Percentiles rank a stretch among this genome's conserved stretches.
Evolutionary conservation across 345 rosid genomes (phyloP).

Genomic region (Eucalyptus rudis): DNA sequence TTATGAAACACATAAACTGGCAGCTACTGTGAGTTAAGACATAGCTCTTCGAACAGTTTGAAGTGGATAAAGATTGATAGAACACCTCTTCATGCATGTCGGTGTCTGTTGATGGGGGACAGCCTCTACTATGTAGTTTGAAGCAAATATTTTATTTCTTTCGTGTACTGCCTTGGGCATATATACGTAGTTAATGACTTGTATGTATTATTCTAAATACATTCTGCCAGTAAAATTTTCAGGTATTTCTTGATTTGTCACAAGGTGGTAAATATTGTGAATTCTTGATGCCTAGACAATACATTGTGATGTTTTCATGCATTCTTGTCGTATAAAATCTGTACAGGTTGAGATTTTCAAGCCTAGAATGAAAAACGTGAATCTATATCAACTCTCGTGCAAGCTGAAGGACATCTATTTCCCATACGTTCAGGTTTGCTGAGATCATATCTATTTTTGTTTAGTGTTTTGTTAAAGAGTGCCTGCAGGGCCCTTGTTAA

Average conservation of each 20-base stretch:
- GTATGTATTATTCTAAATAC: background rate
- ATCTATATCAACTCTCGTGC: constrained; percentile 37
- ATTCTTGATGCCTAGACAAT: background rate
- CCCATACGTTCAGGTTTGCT: constrained; percentile 66
- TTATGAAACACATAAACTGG: background rate
- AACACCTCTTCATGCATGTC: background rate
- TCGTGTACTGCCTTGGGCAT: background rate
- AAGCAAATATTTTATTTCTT: background rate
- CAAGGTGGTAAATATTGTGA: background rate
- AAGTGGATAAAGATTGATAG: background rate
- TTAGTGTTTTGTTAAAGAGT: background rate
- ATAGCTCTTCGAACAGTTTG: background rate
- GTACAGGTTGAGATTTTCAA: constrained; percentile 52
- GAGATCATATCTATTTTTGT: background rate
- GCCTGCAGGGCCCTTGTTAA: background rate
- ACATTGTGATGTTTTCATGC: background rate
- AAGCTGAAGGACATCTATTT: constrained; percentile 78
- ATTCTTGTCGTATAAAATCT: background rate
- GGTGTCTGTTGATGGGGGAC: background rate
- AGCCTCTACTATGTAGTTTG: background rate
- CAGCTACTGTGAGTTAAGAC: background rate
- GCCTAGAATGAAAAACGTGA: constrained; percentile 20
- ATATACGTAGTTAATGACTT: background rate
- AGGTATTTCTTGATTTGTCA: background rate
- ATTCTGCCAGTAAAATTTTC: background rate